phyloP scores from a whole-genome alignment of 139 green algal genomes.

The Closterium sp. region DNA sequence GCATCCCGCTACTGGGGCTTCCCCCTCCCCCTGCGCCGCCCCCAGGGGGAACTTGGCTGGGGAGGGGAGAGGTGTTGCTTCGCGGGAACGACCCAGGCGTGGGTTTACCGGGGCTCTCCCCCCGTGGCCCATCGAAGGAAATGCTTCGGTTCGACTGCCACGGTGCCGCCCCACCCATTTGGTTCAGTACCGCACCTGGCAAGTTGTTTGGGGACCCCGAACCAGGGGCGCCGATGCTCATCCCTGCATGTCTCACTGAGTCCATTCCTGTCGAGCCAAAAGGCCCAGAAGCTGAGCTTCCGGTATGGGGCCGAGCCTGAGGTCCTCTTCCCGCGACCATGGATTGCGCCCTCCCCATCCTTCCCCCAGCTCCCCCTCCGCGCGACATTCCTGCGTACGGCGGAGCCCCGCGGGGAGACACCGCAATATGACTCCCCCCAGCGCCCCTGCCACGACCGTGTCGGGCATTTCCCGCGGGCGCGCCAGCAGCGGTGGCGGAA shows the following conservation, averaged over 20 bases:
- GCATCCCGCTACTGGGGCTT: neutral
- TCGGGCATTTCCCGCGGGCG: neutral
- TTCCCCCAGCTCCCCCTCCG: neutral
- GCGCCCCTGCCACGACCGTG: neutral
- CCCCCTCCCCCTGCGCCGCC: neutral
- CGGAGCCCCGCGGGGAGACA: neutral
- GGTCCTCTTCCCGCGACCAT: neutral
- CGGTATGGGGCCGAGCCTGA: neutral
- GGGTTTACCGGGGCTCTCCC: neutral
- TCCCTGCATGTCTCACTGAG: neutral
- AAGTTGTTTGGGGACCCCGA: neutral
- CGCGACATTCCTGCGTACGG: neutral
- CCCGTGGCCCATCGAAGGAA: neutral
- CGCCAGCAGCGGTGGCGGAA: neutral
- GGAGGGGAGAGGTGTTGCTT: neutral
- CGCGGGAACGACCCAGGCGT: neutral
- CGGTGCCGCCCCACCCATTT: neutral
- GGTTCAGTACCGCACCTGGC: neutral
- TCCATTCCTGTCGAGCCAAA: neutral
- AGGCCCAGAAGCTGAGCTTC: neutral
- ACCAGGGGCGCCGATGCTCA: neutral
- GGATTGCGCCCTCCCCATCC: neutral
- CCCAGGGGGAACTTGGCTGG: neutral
- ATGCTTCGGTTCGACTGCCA: neutral
- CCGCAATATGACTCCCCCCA: neutral